Conservation (phyloP, 2,329 filamentous ascomycete genomes). For the Ophiocordyceps camponoti-rufipedis region DNA sequence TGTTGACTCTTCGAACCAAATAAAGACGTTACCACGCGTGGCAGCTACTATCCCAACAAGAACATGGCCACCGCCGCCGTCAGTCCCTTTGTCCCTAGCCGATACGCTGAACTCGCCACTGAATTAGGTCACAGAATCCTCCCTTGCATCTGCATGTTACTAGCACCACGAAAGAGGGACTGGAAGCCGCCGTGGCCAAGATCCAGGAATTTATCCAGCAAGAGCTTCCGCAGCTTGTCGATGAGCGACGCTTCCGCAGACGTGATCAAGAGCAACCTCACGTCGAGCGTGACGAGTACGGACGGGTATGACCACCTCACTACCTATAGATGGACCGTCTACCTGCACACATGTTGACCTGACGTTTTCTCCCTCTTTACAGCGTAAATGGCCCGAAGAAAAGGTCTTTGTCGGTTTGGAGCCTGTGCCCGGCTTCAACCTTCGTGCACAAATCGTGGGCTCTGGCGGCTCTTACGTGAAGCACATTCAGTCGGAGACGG, state of each 20-base stretch:
- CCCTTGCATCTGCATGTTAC: constrained; percentile 92
- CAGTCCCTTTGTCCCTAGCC: constrained; percentile 19
- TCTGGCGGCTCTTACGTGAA: constrained; percentile 92
- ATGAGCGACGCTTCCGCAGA: constrained; percentile 80
- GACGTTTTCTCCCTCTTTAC: not conserved
- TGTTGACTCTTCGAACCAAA: constrained; percentile 28
- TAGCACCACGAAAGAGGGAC: constrained; percentile 76
- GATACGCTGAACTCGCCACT: not conserved
- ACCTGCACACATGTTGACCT: not conserved
- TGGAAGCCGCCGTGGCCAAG: constrained; percentile 71
- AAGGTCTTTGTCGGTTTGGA: constrained; percentile 84
- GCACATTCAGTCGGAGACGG: constrained; percentile 89
- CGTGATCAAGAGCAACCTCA: constrained; percentile 53
- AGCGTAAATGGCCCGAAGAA: constrained; percentile 99
- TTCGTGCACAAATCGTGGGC: constrained; percentile 89
- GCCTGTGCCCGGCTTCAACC: constrained; percentile 82
- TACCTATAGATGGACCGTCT: not conserved
- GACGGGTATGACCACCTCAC: constrained; percentile 41
- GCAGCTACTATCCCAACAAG: constrained; percentile 94
- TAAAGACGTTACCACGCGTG: constrained; percentile 97
- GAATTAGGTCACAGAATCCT: constrained; percentile 44
- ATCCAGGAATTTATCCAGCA: constrained; percentile 94
- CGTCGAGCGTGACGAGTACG: constrained; percentile 79
- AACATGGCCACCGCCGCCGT: constrained; percentile 89
- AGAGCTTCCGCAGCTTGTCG: constrained; percentile 85